A percentile compares a stretch with the other conserved stretches of the same genome.
Conservation (phyloP, 2,329 filamentous ascomycete species). For the Calonectria crousiana region DNA sequence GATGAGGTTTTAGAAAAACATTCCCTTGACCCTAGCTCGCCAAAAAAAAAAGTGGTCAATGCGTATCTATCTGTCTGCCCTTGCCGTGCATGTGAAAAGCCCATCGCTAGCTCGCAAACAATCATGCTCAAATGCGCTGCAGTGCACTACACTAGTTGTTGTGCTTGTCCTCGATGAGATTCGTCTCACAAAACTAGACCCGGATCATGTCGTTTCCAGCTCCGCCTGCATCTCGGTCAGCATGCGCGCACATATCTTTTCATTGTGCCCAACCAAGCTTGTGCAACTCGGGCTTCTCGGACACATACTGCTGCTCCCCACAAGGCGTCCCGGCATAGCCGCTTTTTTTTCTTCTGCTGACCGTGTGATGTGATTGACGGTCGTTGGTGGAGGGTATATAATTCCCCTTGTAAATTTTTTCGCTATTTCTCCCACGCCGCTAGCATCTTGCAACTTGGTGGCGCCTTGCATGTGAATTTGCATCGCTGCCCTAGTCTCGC, state of each 20-base stretch:
- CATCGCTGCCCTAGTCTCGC: neutral
- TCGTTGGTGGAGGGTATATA: neutral
- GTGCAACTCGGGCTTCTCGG: neutral
- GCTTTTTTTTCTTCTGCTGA: neutral
- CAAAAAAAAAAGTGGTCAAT: neutral
- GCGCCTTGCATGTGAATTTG: neutral
- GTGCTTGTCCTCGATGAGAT: neutral
- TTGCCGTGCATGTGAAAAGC: conserved; percentile 1
- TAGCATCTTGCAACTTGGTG: neutral
- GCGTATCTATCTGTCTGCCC: neutral
- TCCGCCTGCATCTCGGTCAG: neutral
- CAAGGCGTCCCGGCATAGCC: neutral
- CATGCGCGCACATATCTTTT: neutral
- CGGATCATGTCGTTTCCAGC: neutral
- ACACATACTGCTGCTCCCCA: neutral
- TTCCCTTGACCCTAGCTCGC: neutral
- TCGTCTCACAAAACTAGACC: neutral
- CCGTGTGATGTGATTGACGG: neutral
- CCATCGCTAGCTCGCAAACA: neutral
- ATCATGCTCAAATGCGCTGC: neutral
- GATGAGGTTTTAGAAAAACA: neutral
- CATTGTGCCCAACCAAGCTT: neutral
- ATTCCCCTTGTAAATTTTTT: conserved; percentile 16
- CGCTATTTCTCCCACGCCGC: neutral
- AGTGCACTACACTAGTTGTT: neutral